phyloP scores from a whole-genome alignment of 2,329 filamentous ascomycete genomes.

The Colletotrichum neosansevieriae region DNA sequence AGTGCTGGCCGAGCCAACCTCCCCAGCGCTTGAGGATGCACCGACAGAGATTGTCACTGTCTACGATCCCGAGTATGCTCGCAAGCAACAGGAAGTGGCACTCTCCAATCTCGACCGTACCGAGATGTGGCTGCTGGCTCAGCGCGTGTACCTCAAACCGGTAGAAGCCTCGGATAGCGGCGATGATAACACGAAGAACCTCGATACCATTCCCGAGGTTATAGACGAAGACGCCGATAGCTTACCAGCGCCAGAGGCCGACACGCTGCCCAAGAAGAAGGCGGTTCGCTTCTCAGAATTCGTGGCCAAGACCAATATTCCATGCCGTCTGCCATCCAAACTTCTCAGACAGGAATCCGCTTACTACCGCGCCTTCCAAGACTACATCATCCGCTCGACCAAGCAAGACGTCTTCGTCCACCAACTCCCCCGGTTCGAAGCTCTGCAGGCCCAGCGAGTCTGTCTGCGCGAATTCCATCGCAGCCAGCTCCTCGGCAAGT shows the following conservation, averaged over 20 bases:
- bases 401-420: slow-evolving; percentile 85
- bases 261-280: slow-evolving; percentile 68
- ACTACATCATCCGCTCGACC: slow-evolving; percentile 74
- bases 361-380: slow-evolving; percentile 90
- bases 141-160: slow-evolving; percentile 80
- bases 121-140: slow-evolving; percentile 85
- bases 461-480: slow-evolving; percentile 79
- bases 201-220: slow-evolving; percentile 53
- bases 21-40: slow-evolving; percentile 66
- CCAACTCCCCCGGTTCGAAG: slow-evolving; percentile 86
- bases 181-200: slow-evolving; percentile 31
- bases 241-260: slow-evolving; percentile 46
- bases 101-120: slow-evolving; percentile 86
- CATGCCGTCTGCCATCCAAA: slow-evolving; percentile 64
- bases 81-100: slow-evolving; percentile 77
- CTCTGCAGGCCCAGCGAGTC: slow-evolving; percentile 84
- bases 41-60: slow-evolving; percentile 75
- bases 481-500: slow-evolving; percentile 87
- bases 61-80: slow-evolving; percentile 81
- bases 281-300: slow-evolving; percentile 79
- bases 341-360: slow-evolving; percentile 75
- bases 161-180: slow-evolving; percentile 62
- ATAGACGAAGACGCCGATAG: slow-evolving; percentile 48
- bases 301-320: slow-evolving; percentile 58
- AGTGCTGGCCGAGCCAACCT: slow-evolving; percentile 50